Evolutionary conservation across 2,329 filamentous ascomycete species (phyloP).

Genomic region (Amphichorda felina): DNA sequence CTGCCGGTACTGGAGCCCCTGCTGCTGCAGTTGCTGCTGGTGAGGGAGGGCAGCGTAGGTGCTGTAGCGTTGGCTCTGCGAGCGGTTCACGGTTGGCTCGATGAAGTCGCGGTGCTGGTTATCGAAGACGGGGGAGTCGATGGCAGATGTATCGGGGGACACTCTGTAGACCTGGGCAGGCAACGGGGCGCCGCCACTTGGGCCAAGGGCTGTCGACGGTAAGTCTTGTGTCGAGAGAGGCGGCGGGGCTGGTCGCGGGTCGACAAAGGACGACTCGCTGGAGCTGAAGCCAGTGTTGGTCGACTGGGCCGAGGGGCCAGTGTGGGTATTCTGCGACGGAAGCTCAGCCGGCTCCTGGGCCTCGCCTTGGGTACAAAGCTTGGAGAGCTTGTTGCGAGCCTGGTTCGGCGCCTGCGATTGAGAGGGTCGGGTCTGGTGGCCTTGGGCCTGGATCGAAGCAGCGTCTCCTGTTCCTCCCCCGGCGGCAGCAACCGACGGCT

Average conservation of each 20-base stretch:
- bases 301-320: neutral
- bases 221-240: conserved; percentile 6
- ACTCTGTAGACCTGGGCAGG: conserved; percentile 7
- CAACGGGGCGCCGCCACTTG: conserved; percentile 4
- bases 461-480: conserved; percentile 7
- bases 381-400: no score
- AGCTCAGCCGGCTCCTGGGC: neutral
- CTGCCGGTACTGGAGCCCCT: conserved; percentile 10
- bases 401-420: neutral
- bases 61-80: conserved; percentile 39
- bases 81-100: conserved; percentile 31
- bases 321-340: neutral
- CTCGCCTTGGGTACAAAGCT: no score
- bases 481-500: conserved; percentile 22
- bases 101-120: conserved; percentile 28
- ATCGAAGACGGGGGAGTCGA: conserved; percentile 16
- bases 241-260: conserved; percentile 1
- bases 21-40: conserved; percentile 7
- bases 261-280: conserved; percentile 2
- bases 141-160: conserved; percentile 12
- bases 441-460: conserved; percentile 1
- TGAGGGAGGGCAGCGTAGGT: conserved; percentile 14
- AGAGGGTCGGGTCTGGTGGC: neutral
- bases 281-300: conserved; percentile 1
- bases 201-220: no score